A percentile compares a stretch with the other conserved stretches of the same genome.
Evolutionary conservation across 768 basidiomycete genomes (phyloP).

Genomic region (Trichaptum fuscoviolaceum): DNA sequence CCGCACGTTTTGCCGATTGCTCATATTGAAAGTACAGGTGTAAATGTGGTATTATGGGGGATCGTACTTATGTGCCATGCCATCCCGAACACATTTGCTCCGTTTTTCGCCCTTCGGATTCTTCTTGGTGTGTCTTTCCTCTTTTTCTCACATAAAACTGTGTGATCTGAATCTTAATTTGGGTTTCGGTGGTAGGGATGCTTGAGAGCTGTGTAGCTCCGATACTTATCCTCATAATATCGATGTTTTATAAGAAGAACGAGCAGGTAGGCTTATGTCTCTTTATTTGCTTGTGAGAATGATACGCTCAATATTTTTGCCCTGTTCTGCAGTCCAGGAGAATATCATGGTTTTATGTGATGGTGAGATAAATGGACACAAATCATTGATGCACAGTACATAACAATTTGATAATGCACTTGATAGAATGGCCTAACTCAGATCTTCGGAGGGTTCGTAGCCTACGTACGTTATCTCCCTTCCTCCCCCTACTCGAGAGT

Average conservation of each 20-base stretch:
- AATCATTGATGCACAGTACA: neutral
- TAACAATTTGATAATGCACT: neutral
- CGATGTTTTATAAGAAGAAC: slow-evolving; percentile 66
- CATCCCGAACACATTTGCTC: slow-evolving; percentile 47
- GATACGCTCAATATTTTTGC: neutral
- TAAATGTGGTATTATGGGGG: slow-evolving; percentile 58
- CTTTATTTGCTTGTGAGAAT: neutral
- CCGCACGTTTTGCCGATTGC: neutral
- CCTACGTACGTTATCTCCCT: slow-evolving; percentile 30
- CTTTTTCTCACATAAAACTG: neutral
- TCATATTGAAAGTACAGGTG: slow-evolving; percentile 30
- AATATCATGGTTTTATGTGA: slow-evolving; percentile 65
- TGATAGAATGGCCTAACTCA: slow-evolving; percentile 52
- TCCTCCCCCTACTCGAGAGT: neutral
- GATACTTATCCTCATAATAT: slow-evolving; percentile 53
- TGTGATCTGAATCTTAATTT: neutral
- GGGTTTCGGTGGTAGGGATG: slow-evolving; percentile 40
- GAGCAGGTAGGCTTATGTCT: slow-evolving; percentile 39
- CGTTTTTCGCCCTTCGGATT: slow-evolving; percentile 59
- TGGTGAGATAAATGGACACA: slow-evolving; percentile 32
- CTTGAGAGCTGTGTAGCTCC: slow-evolving; percentile 63
- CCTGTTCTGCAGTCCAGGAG: slow-evolving; percentile 39
- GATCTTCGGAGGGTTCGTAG: slow-evolving; percentile 58
- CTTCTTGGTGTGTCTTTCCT: slow-evolving; percentile 39
- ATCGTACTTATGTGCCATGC: slow-evolving; percentile 55